These are phyloP conservation scores for Mesembryanthemum crystallinum DNA, from an alignment of 148 eudicot genomes.

Conservation along the genomic window DNA sequence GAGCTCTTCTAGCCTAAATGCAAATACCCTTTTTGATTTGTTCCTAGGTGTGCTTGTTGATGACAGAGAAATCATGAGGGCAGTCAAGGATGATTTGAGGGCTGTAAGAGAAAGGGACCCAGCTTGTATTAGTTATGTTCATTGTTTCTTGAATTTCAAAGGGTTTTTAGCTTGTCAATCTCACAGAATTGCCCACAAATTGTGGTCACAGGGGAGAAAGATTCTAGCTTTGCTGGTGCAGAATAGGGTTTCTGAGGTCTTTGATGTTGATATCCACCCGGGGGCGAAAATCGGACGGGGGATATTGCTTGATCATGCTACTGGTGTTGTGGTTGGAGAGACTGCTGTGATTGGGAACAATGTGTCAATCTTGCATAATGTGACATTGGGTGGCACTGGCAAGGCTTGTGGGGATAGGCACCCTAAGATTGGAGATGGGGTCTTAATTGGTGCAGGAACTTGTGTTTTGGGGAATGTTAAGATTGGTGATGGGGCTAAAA, in stretches of 20 bases:
- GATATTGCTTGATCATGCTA: conserved; percentile 80
- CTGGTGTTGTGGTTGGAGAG: conserved; percentile 83
- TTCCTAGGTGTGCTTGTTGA: conserved; percentile 42
- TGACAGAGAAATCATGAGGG: conserved; percentile 39
- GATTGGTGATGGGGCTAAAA: conserved; percentile 75
- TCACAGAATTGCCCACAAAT: conserved; percentile 61
- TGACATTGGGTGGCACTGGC: conserved; percentile 79
- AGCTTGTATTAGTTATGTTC: conserved; percentile 75
- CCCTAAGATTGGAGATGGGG: conserved; percentile 79
- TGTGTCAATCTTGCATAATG: conserved; percentile 75
- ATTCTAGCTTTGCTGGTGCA: conserved; percentile 59
- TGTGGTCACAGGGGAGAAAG: conserved; percentile 67
- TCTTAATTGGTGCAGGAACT: conserved; percentile 75
- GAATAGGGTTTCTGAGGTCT: conserved; percentile 64
- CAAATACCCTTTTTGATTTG: conserved; percentile 46
- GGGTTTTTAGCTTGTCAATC: conserved; percentile 75
- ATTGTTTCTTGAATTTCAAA: conserved; percentile 73
- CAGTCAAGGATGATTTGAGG: conserved; percentile 50
- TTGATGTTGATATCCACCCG: conserved; percentile 83
- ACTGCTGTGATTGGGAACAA: conserved; percentile 80
- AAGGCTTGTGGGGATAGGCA: conserved; percentile 63
- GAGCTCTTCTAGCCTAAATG: conserved; percentile 42
- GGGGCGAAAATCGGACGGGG: conserved; percentile 79
- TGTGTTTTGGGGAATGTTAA: conserved; percentile 73
- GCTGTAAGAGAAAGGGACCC: conserved; percentile 82